Conservation (phyloP, 2,329 filamentous ascomycete species). For the Sporothrix brunneoviolacea region DNA sequence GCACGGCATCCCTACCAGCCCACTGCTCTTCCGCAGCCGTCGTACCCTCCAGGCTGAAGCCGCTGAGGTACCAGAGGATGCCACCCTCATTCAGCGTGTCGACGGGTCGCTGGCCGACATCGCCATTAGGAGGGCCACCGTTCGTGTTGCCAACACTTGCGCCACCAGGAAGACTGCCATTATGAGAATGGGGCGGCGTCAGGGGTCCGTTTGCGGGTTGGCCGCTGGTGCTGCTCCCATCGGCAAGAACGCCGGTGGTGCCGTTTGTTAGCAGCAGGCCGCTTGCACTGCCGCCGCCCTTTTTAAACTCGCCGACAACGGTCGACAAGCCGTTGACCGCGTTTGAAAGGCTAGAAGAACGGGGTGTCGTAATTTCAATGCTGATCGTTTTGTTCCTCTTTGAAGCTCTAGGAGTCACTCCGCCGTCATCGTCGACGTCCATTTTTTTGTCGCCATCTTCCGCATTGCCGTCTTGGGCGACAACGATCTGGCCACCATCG, state of each 20-base stretch:
- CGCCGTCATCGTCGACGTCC: constrained; percentile 21
- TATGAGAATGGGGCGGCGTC: constrained; percentile 58
- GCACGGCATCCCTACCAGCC: constrained; percentile 55
- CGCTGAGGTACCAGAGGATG: constrained; percentile 79
- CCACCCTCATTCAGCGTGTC: constrained; percentile 65
- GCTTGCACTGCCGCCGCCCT: background rate
- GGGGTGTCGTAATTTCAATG: constrained; percentile 41
- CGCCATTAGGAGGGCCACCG: too few relatives aligned
- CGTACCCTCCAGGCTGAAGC: constrained; percentile 73
- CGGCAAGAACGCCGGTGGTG: constrained; percentile 35
- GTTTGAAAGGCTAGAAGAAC: constrained; percentile 16
- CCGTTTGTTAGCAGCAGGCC: constrained; percentile 26
- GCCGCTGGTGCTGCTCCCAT: constrained; percentile 14
- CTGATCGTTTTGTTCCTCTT: constrained; percentile 17
- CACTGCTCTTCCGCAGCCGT: constrained; percentile 71
- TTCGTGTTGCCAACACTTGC: constrained; percentile 23
- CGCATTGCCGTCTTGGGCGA: constrained; percentile 26
- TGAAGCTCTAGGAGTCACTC: constrained; percentile 14
- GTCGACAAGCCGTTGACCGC: constrained; percentile 21
- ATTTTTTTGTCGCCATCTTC: constrained; percentile 23
- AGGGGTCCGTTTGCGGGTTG: constrained; percentile 39
- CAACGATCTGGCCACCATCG: constrained; percentile 39
- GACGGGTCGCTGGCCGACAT: constrained; percentile 31
- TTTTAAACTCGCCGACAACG: background rate
- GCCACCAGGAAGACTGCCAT: constrained; percentile 37